These are phyloP conservation scores for Sporothrix globosa DNA, from an alignment of 2,329 filamentous ascomycete genomes.

Conservation along the genomic window DNA sequence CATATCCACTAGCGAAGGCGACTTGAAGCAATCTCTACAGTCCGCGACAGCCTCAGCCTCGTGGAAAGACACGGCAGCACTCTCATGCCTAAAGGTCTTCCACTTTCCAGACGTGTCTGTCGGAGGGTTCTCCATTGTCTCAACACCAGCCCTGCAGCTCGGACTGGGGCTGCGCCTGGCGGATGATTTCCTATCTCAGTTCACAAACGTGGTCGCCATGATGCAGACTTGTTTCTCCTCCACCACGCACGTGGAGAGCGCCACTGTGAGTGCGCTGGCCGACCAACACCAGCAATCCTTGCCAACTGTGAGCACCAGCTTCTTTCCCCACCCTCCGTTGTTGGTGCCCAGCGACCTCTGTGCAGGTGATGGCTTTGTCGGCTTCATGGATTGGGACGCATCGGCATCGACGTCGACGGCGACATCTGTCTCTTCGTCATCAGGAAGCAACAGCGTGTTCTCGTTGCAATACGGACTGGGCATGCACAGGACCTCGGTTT, in stretches of 20 bases:
- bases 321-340: conserved; percentile 26
- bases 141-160: conserved; percentile 49
- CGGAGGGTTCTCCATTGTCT: conserved; percentile 48
- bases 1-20: neutral
- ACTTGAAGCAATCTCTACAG: conserved; percentile 19
- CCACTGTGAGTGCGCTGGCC: neutral
- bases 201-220: conserved; percentile 32
- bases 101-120: conserved; percentile 49
- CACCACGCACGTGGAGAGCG: neutral
- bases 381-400: conserved; percentile 24
- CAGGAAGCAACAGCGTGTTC: neutral
- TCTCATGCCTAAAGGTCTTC: conserved; percentile 43
- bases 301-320: neutral
- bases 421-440: neutral
- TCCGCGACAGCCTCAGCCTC: conserved; percentile 2
- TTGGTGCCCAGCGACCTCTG: conserved; percentile 10
- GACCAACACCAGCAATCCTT: neutral
- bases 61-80: conserved; percentile 38
- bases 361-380: neutral
- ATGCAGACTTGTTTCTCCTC: conserved; percentile 21
- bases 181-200: conserved; percentile 47
- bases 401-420: neutral
- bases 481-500: neutral
- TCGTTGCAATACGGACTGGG: conserved; percentile 4
- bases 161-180: conserved; percentile 50